Base-by-base conservation (phyloP, 2,329 filamentous ascomycete genomes). In the Aureobasidium namibiae region DNA sequence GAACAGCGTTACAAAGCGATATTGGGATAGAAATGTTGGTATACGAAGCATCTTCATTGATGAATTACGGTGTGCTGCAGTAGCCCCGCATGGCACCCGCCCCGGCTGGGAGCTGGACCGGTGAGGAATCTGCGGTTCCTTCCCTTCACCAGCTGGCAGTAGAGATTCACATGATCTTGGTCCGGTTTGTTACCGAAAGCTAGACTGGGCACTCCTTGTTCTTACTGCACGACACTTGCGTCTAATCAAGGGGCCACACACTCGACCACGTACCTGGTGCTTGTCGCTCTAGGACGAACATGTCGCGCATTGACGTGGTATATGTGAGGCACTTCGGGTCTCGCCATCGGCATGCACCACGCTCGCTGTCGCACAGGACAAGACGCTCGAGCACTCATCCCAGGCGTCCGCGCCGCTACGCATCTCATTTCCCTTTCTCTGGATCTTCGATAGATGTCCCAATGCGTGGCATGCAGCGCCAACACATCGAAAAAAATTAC, bases 261-360 rank as follows among this genome's bases (percentile, higher is more conserved):
- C 23, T 42, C 34, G 42, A 57, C 54, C 54, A 57, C 54, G 54
- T 57, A 46, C 54, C 54, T 38, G 54, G 54, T 48, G 54, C 54
- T 57, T 39, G 54, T 44, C 24, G 52, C 38, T 56, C 39, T 38
- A 23, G 31, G 23, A 14, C 26, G 54, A 48, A 48, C 54, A 48
- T 57, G 42, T 48, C 54, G 42, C 54, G 54, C 54, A 48, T 57
- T 46, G 54, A 57, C 42, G 33, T 31, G 31, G 24, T 57, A 18
- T 31, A 42, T 31, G 36, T 38, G 53, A 26, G 31, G 53, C 41
- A 46, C 14, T 21, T 57, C 33, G 42, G 54, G 54, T 23, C 54
- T 57, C 23, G 42, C 41, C 42, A 45, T 57, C 53, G 54, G 54
- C 54, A 57, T 57, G 54, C 54, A 57, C 54, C 39, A 57, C 33